A percentile compares a stretch with the other conserved stretches of the same genome.
phyloP scores from a whole-genome alignment of 208 protist genomes.

The Angomonas deanei region DNA sequence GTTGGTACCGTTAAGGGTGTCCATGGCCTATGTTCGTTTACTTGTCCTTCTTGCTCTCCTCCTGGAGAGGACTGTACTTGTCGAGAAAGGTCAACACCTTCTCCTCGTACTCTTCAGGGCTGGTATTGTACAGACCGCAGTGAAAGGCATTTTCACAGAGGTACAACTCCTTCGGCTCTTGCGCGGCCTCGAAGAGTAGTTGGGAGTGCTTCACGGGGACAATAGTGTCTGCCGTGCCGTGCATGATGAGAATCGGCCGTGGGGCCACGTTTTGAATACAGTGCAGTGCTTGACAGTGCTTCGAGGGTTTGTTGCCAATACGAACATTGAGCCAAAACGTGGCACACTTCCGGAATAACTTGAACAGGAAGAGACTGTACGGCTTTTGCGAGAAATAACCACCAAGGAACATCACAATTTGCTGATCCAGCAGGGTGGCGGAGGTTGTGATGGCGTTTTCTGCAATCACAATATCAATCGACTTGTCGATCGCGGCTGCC shows the following conservation, averaged over 20 bases:
- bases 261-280: slow-evolving; percentile 71
- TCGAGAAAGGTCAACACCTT: slow-evolving; percentile 58
- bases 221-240: slow-evolving; percentile 83
- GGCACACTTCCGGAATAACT: slow-evolving; percentile 48
- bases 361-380: slow-evolving; percentile 60
- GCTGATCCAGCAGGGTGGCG: slow-evolving; percentile 73
- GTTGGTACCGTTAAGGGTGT: too few relatives aligned
- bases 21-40: neutral
- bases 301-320: slow-evolving; percentile 81
- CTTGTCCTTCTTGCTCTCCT: slow-evolving; percentile 2
- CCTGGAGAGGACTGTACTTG: slow-evolving; percentile 21
- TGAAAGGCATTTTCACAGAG: slow-evolving; percentile 81
- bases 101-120: slow-evolving; percentile 72
- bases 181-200: slow-evolving; percentile 67
- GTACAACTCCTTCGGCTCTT: slow-evolving; percentile 85
- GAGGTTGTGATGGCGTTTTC: slow-evolving; percentile 88
- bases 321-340: slow-evolving; percentile 83
- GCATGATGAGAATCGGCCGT: slow-evolving; percentile 84
- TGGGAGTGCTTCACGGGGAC: slow-evolving; percentile 80
- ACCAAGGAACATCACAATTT: slow-evolving; percentile 57
- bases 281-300: slow-evolving; percentile 82
- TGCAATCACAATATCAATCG: slow-evolving; percentile 83
- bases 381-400: slow-evolving; percentile 64
- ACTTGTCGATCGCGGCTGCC: slow-evolving; percentile 80
- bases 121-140: slow-evolving; percentile 86